phyloP scores from a whole-genome alignment of 2,329 filamentous ascomycete genomes.

The Fusarium pininemorale region DNA sequence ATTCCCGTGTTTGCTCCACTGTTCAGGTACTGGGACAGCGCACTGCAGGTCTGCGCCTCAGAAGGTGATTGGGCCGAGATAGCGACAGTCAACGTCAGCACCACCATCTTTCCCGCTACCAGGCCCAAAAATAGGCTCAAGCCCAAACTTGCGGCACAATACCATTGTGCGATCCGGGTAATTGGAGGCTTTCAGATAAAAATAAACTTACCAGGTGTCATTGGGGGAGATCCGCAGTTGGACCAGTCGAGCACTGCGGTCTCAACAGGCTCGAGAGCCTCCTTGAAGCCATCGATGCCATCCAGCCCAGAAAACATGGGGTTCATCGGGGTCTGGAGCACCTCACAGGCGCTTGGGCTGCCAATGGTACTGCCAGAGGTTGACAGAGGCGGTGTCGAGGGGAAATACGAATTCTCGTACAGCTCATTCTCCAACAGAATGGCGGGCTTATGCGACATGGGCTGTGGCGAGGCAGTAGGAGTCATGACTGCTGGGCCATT shows the following conservation, averaged over 20 bases:
- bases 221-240: constrained; percentile 79
- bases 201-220: constrained; percentile 83
- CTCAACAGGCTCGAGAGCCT: constrained; percentile 77
- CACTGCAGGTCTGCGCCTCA: constrained; percentile 33
- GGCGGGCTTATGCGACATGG: constrained; percentile 77
- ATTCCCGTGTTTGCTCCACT: constrained; percentile 39
- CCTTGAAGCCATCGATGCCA: constrained; percentile 70
- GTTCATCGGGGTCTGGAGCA: constrained; percentile 84
- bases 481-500: constrained; percentile 73
- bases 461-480: constrained; percentile 78
- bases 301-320: constrained; percentile 79
- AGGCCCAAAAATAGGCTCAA: constrained; percentile 35
- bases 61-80: constrained; percentile 19
- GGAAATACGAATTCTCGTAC: constrained; percentile 75
- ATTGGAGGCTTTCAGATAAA: constrained; percentile 2
- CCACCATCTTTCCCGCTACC: constrained; percentile 18
- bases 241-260: constrained; percentile 82
- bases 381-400: constrained; percentile 87
- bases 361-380: constrained; percentile 84
- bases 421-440: constrained; percentile 84
- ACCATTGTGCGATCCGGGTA: constrained; percentile 11
- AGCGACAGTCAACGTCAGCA: constrained; percentile 32
- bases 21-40: constrained; percentile 30
- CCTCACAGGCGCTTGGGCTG: constrained; percentile 82
- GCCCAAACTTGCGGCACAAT: constrained; percentile 22